Evolutionary conservation across 116 monocot genomes (phyloP).

Genomic region (Zostera marina): DNA sequence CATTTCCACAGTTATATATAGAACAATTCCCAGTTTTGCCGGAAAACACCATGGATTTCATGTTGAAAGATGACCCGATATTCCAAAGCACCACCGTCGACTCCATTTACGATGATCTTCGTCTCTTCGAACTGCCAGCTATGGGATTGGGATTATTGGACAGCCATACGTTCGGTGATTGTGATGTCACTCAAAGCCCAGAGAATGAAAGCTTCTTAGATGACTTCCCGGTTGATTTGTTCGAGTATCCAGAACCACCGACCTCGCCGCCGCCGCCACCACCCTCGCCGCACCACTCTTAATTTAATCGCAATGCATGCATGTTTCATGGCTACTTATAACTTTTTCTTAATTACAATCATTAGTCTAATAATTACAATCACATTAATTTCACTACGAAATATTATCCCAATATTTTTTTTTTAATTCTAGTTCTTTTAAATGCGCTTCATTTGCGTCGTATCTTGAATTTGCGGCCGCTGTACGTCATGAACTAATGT

Average conservation of each 20-base stretch:
- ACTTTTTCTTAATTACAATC: too few relatives aligned
- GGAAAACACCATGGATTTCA: slow-evolving; percentile 4
- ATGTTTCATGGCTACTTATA: too few relatives aligned
- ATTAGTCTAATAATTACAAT: too few relatives aligned
- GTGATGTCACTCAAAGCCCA: background rate
- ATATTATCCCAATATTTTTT: too few relatives aligned
- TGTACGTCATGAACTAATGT: too few relatives aligned
- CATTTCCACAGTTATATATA: slow-evolving; percentile 3
- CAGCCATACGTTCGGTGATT: background rate
- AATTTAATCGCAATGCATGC: too few relatives aligned
- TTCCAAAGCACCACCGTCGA: background rate
- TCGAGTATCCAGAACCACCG: slow-evolving; percentile 2
- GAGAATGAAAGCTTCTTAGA: slow-evolving; percentile 7
- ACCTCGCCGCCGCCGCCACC: slow-evolving; percentile 3
- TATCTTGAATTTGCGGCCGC: too few relatives aligned
- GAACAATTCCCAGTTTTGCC: slow-evolving; percentile 11
- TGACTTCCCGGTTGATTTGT: slow-evolving; percentile 12
- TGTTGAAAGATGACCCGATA: background rate
- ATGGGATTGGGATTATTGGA: slow-evolving; percentile 1
- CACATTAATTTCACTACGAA: too few relatives aligned
- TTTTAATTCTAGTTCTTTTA: too few relatives aligned
- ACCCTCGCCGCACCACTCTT: too few relatives aligned
- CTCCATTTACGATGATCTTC: background rate
- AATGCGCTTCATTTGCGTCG: too few relatives aligned
- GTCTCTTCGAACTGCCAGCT: background rate